These are phyloP conservation scores for Pelargonium citronellum DNA, from an alignment of 441 rosid species.

Conservation along the genomic window DNA sequence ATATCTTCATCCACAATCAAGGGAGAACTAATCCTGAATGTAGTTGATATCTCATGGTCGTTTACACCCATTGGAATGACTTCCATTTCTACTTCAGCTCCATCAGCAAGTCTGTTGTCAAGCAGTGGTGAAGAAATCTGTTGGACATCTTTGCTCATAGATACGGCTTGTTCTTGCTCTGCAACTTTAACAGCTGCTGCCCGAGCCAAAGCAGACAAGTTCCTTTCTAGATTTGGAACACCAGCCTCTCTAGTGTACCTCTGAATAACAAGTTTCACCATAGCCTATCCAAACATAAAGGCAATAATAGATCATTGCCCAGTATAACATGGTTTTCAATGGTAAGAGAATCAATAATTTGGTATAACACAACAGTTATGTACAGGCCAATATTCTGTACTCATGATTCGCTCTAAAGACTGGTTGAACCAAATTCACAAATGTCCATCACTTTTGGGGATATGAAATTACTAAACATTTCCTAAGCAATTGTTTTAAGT, in stretches of 20 bases:
- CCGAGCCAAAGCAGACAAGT: slow-evolving; percentile 92
- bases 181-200: slow-evolving; percentile 97
- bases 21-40: slow-evolving; percentile 62
- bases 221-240: slow-evolving; percentile 84
- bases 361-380: neutral
- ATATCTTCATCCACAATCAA: slow-evolving; percentile 79
- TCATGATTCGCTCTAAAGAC: neutral
- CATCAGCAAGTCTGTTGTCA: slow-evolving; percentile 82
- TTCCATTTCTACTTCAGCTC: slow-evolving; percentile 97
- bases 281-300: slow-evolving; percentile 42
- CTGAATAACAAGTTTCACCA: slow-evolving; percentile 79
- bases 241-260: slow-evolving; percentile 99
- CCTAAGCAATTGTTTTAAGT: neutral
- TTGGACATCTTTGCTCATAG: slow-evolving; percentile 75
- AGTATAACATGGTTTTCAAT: neutral
- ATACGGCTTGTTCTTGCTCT: slow-evolving; percentile 72
- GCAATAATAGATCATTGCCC: slow-evolving; percentile 1
- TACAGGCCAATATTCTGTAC: neutral
- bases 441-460: neutral
- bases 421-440: neutral
- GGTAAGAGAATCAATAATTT: neutral
- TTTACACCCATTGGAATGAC: slow-evolving; percentile 80
- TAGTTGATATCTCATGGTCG: slow-evolving; percentile 61
- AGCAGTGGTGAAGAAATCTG: slow-evolving; percentile 67
- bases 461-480: neutral